These are phyloP conservation scores for Raphanus raphanistrum DNA, from an alignment of 345 rosid species.

Conservation along the genomic window DNA sequence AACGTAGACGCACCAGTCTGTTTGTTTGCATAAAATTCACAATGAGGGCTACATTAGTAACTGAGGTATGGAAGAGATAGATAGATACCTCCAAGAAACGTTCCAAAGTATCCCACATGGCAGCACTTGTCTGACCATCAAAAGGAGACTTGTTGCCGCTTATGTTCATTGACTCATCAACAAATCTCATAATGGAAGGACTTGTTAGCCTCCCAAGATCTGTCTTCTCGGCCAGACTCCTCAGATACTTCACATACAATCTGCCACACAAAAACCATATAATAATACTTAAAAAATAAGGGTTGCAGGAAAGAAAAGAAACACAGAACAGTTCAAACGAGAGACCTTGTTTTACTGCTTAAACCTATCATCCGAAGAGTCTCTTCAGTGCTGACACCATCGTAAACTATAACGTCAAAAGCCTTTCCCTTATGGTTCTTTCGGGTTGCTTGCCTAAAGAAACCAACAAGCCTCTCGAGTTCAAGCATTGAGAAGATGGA, in stretches of 20 bases:
- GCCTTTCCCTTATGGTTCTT: constrained; percentile 44
- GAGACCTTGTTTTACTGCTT: constrained; percentile 72
- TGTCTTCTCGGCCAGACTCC: constrained; percentile 81
- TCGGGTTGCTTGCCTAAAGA: constrained; percentile 47
- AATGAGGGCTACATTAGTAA: too few species aligned
- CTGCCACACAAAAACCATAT: constrained; percentile 33
- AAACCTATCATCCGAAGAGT: constrained; percentile 73
- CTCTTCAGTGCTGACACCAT: constrained; percentile 71
- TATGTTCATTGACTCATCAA: constrained; percentile 65
- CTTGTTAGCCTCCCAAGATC: constrained; percentile 84
- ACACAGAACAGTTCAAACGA: background rate
- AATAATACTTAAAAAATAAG: background rate
- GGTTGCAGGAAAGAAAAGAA: background rate
- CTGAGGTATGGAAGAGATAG: background rate
- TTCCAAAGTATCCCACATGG: constrained; percentile 75
- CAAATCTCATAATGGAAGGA: constrained; percentile 72
- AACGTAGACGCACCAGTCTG: constrained; percentile 59
- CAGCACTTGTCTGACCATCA: constrained; percentile 56
- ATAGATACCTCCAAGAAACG: constrained; percentile 61
- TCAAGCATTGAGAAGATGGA: constrained; percentile 62
- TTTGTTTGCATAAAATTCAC: background rate
- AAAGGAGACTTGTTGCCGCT: constrained; percentile 49
- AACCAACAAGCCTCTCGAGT: constrained; percentile 58
- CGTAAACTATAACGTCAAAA: constrained; percentile 65
- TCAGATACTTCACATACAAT: constrained; percentile 72